Evolutionary conservation across 768 basidiomycete genomes (phyloP), one percentile per base, ranked within the genome.

Genomic region (Holtermannia corniformis): DNA sequence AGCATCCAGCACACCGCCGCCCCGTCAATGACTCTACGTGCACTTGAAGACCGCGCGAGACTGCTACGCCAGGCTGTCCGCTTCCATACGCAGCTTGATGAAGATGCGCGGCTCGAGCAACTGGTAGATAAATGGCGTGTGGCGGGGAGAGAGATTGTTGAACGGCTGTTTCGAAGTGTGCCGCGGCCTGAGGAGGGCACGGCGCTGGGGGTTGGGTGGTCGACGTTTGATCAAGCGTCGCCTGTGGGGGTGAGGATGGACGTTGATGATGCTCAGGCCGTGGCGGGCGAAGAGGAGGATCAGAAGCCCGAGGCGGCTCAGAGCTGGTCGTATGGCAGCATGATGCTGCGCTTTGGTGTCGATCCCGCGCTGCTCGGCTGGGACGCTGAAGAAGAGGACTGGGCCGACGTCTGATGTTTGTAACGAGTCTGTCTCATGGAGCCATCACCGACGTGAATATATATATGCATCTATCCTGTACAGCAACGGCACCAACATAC

Each of bases 311-410:
- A 59, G 48, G n/a, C n/a, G n/a, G n/a, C n/a, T n/a, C n/a, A n/a
- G n/a, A n/a, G n/a, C n/a, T 68, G 70, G 70, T 51, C 60, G 45
- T 56, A 59, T 23, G 67, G 52, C 10, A 37, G 54, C 3, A 45
- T 72, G 63, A 61, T 72, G 55, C 47, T 43, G 22, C 45, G 47
- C 44, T 52, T 64, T 22, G 47, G 56, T 27, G 67, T 70, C 5
- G 68, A 72, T 41, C 68, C 70, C 10, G 54, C 25, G 12, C 48
- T 70, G 21, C 54, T 70, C 4, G 70, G 66, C 1, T 72, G 65
- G 68, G 51, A 68, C 47, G 56, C 46, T 3, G 63, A 56, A 4
- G 44, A 42, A 0, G 66, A 67, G 43, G 68, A 68, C 44, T 72
- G 70, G 70, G 44, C 44, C 4, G 55, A 58, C 16, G 7, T 7